Evolutionary conservation across 306 rosid genomes (phyloP).

Genomic region (Prunus kanzakura): DNA sequence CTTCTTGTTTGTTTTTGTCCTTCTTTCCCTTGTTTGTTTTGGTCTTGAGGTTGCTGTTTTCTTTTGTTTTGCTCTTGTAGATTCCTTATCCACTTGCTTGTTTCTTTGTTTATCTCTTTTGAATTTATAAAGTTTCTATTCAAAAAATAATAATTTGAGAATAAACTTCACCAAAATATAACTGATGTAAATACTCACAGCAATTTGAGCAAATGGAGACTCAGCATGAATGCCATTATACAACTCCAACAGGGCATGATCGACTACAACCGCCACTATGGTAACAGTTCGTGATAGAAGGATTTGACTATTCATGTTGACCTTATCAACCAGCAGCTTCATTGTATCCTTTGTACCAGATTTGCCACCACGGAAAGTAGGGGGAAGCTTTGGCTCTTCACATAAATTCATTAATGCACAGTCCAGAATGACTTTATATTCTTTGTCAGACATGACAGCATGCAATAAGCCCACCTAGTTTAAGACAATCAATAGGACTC

Average conservation of each 20-base stretch:
- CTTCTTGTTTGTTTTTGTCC: too few relatives aligned
- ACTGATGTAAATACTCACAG: constrained; percentile 56
- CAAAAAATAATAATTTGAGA: background rate
- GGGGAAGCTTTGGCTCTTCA: constrained; percentile 86
- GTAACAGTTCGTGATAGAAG: constrained; percentile 79
- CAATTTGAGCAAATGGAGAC: constrained; percentile 81
- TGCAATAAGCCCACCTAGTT: constrained; percentile 87
- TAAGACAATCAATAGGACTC: constrained; percentile 23
- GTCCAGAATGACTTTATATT: constrained; percentile 92
- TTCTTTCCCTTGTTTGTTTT: too few relatives aligned
- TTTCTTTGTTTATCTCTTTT: too few relatives aligned
- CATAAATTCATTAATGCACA: constrained; percentile 70
- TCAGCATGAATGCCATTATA: constrained; percentile 68
- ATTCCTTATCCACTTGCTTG: too few relatives aligned
- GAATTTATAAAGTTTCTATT: too few relatives aligned
- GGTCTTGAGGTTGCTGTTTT: too few relatives aligned
- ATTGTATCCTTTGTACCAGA: constrained; percentile 71
- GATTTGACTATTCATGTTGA: constrained; percentile 76
- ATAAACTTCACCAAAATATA: background rate
- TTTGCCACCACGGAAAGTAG: constrained; percentile 83
- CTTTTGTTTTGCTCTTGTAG: too few relatives aligned
- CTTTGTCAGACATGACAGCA: constrained; percentile 78
- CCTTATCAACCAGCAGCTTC: constrained; percentile 82
- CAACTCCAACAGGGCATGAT: constrained; percentile 84
- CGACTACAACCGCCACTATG: constrained; percentile 60